phyloP scores from a whole-genome alignment of 257 asterid species.

The Lavandula angustifolia region DNA sequence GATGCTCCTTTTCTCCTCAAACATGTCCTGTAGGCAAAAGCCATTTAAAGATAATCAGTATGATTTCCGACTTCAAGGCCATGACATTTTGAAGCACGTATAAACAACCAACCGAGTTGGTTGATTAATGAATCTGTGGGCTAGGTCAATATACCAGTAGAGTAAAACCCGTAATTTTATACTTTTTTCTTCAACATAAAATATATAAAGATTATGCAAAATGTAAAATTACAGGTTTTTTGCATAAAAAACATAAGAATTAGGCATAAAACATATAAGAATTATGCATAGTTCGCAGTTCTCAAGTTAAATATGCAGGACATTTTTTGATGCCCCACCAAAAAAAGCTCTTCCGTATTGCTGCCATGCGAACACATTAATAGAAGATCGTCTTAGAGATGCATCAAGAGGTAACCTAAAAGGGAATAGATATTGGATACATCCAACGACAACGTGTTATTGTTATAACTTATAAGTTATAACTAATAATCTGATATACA shows the following conservation, averaged over 20 bases:
- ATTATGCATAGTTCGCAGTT: no score
- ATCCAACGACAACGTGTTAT: not conserved
- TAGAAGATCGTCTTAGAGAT: slow-evolving; percentile 8
- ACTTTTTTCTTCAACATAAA: no score
- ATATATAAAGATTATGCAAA: no score
- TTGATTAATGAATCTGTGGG: not conserved
- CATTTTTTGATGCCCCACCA: not conserved
- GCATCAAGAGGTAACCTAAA: slow-evolving; percentile 16
- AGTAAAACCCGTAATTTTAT: no score
- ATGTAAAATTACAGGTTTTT: no score
- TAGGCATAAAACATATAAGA: no score
- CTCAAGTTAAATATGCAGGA: no score
- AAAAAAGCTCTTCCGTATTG: slow-evolving; percentile 2
- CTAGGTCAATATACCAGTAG: not conserved
- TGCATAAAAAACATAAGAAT: no score
- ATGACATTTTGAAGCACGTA: slow-evolving; percentile 3
- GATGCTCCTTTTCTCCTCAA: slow-evolving; percentile 90
- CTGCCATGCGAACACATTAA: slow-evolving; percentile 12
- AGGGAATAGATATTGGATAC: no score
- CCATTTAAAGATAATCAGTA: slow-evolving; percentile 23
- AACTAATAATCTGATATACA: not conserved
- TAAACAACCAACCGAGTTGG: slow-evolving; percentile 9
- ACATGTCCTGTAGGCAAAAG: slow-evolving; percentile 65
- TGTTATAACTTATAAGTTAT: slow-evolving; percentile 20
- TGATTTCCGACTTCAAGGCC: slow-evolving; percentile 20